phyloP scores from a whole-genome alignment of 2,329 filamentous ascomycete species.

The Aureobasidium vineae region DNA sequence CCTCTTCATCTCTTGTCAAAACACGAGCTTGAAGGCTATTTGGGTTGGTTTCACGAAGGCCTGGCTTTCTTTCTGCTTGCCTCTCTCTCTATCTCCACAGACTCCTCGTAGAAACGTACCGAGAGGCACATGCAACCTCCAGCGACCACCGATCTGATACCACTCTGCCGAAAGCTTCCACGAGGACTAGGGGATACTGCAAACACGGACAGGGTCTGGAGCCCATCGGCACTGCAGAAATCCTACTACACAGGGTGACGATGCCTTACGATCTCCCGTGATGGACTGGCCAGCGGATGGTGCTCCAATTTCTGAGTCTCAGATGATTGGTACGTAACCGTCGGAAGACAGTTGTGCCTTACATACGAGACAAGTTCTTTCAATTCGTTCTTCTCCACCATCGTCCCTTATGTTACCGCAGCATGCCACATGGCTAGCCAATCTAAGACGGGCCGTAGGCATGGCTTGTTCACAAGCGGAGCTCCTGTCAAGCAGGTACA shows the following conservation, averaged over 20 bases:
- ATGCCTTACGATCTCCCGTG: background rate
- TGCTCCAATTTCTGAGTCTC: slow-evolving; percentile 36
- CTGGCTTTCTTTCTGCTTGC: background rate
- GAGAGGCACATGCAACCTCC: background rate
- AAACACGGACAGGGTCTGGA: background rate
- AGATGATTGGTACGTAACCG: background rate
- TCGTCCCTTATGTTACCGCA: background rate
- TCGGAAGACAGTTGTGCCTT: background rate
- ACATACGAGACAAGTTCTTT: background rate
- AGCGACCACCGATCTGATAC: background rate
- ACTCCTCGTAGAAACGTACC: background rate
- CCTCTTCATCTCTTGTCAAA: background rate
- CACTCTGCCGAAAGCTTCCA: background rate
- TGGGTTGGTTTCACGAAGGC: too few relatives aligned
- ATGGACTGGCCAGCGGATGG: background rate
- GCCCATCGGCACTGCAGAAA: background rate
- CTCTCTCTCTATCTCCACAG: background rate
- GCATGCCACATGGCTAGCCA: background rate
- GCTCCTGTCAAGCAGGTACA: background rate
- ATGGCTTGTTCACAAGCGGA: background rate
- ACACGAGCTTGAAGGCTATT: background rate
- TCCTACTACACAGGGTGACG: background rate
- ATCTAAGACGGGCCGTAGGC: too few relatives aligned
- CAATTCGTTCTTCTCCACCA: background rate
- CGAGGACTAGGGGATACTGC: background rate